Base-by-base conservation (phyloP, 768 basidiomycete species). In the Lactifluus echinatus region DNA sequence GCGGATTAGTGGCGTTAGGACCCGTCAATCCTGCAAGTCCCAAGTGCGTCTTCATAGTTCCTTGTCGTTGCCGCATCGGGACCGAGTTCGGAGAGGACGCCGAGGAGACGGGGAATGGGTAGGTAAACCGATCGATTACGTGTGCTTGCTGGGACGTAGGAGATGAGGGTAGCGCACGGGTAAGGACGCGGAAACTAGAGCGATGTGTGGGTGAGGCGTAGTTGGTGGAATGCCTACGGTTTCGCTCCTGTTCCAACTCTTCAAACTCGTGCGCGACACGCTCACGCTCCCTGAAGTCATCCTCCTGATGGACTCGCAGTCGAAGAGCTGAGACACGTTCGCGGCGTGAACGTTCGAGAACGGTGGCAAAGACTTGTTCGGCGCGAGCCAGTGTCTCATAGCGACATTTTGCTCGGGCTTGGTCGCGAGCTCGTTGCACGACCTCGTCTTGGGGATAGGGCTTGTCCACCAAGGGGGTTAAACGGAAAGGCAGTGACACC, bases 311-410 rank as follows among this genome's bases (percentile, higher is more conserved):
- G 8, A 46, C 43, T 15, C 63, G 63, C 33, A 58, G 39, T 8
- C 44, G 24, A 46, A 53, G 37, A 5, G 44, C 53, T 4, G 28
- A 10, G 19, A 56, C 15, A n/a, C 55, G 59, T 14, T 63, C 61
- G 11, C 51, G 59, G 24, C 61, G 54, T 17, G 56, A 60, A 34
- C 61, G 61, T n/a, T 60, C 50, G 19, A 61, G 51, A 11, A 34
- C n/a, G 33, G 48, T 42, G 11, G 46, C 45, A 36, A 60, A 63
- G 33, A 53, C 42, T 14, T 50, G 53, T 14, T 60, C 52, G 8
- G 61, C 58, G 23, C 57, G 52, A 39, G 52, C 52, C 19, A 55
- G 29, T 19, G 53, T 48, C 44, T 60, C 58, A 55, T 50, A 60
- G n/a, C 51, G 53, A 23, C 48, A 23, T 26, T 58, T 53, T 26